Percentiles rank a stretch among this genome's conserved stretches.
Evolutionary conservation across 73 alveolate species (phyloP).

Genomic region (Blepharisma japonicum): DNA sequence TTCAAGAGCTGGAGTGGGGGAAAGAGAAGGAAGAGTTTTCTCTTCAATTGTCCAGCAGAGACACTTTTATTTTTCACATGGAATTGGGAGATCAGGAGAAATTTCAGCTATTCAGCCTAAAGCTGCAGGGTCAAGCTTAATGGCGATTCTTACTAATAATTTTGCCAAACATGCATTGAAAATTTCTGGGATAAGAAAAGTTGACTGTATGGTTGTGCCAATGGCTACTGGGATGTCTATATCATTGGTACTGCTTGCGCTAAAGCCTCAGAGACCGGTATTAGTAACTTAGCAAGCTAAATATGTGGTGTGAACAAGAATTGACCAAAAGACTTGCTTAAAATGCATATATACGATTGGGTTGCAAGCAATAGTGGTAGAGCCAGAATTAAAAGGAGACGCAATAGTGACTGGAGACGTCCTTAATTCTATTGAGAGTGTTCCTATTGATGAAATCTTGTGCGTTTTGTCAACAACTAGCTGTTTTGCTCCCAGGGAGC

Average conservation of each 20-base stretch:
- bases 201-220: constrained; percentile 78
- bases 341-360: constrained; percentile 92
- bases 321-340: constrained; percentile 95
- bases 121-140: constrained; percentile 97
- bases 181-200: constrained; percentile 47
- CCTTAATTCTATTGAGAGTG: constrained; percentile 35
- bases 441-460: constrained; percentile 64
- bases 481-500: constrained; percentile 97
- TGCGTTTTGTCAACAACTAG: constrained; percentile 89
- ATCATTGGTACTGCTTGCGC: constrained; percentile 69
- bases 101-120: constrained; percentile 94
- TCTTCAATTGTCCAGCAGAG: constrained; percentile 78
- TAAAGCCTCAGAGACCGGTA: constrained; percentile 63
- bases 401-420: constrained; percentile 80
- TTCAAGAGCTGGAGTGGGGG: constrained; percentile 93
- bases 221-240: constrained; percentile 97
- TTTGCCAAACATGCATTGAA: constrained; percentile 49
- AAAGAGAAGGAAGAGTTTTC: constrained; percentile 96
- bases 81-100: constrained; percentile 96
- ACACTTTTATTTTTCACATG: constrained; percentile 95
- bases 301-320: constrained; percentile 89
- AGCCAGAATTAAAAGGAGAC: constrained; percentile 58
- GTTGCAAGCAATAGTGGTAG: constrained; percentile 76
- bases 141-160: constrained; percentile 67
- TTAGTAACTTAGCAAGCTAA: constrained; percentile 53